Percentiles rank a stretch among this genome's conserved stretches.
These are phyloP conservation scores for Leishmania mexicana DNA, from an alignment of 208 protist genomes.

Conservation along the genomic window DNA sequence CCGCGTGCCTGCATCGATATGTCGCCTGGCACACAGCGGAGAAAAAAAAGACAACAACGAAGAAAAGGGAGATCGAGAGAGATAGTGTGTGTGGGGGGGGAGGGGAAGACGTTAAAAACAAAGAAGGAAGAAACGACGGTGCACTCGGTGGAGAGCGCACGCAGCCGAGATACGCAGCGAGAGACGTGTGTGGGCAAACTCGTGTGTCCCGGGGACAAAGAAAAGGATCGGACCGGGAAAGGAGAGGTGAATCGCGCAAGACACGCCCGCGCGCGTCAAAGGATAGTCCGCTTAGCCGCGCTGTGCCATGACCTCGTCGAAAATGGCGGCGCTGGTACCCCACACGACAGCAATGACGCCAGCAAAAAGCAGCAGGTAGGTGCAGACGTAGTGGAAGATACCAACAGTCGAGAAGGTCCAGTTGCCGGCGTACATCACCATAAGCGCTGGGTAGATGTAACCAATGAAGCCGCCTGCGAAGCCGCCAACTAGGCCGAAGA, in stretches of 20 bases:
- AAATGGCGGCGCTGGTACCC: conserved; percentile 57
- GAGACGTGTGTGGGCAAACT: neutral
- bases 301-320: conserved; percentile 26
- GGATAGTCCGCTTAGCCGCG: neutral
- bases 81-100: too few species aligned
- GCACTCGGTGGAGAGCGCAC: neutral
- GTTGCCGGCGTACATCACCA: conserved; percentile 69
- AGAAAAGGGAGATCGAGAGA: neutral
- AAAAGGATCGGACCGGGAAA: neutral
- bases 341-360: conserved; percentile 69
- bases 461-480: conserved; percentile 71
- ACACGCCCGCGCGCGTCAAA: neutral
- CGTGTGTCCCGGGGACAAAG: neutral
- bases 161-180: neutral
- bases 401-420: conserved; percentile 41
- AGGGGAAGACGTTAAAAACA: too few species aligned
- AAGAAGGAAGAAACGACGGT: neutral
- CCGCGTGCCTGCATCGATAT: neutral
- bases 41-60: neutral
- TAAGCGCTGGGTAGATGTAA: conserved; percentile 73
- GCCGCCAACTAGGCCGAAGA: conserved; percentile 74
- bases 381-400: conserved; percentile 47
- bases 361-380: conserved; percentile 56
- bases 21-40: too few species aligned
- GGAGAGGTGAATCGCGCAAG: neutral